phyloP scores from a whole-genome alignment of 1,284 basidiomycete species.

The Schizophyllum commune region DNA sequence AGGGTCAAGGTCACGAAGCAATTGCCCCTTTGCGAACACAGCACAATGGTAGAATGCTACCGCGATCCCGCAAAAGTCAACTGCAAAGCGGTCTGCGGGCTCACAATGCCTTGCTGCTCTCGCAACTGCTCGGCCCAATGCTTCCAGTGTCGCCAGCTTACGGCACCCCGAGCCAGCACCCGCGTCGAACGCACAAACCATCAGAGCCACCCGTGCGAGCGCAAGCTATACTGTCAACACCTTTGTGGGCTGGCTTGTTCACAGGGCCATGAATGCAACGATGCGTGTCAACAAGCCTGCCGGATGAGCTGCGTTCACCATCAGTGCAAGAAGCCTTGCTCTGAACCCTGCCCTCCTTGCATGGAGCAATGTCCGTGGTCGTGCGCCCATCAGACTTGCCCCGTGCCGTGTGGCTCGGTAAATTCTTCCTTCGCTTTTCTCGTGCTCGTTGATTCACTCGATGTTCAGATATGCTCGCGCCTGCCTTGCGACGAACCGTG shows the following conservation, averaged over 20 bases:
- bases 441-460: neutral
- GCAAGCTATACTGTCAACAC: constrained; percentile 52
- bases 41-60: constrained; percentile 36
- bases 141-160: constrained; percentile 32
- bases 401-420: constrained; percentile 66
- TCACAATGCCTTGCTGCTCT: constrained; percentile 48
- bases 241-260: constrained; percentile 44
- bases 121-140: constrained; percentile 43
- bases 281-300: constrained; percentile 38
- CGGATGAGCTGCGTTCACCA: constrained; percentile 51
- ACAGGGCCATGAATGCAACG: constrained; percentile 41
- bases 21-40: constrained; percentile 54
- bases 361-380: constrained; percentile 52
- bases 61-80: constrained; percentile 28
- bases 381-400: constrained; percentile 49
- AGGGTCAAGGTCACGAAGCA: constrained; percentile 32
- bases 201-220: constrained; percentile 41
- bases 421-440: constrained; percentile 17
- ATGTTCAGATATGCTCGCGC: constrained; percentile 46
- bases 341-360: constrained; percentile 54
- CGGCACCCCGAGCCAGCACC: constrained; percentile 15
- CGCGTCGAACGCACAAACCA: constrained; percentile 30
- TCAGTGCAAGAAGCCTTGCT: constrained; percentile 41
- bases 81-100: constrained; percentile 39
- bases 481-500: constrained; percentile 62